These are phyloP conservation scores for Fraxinus latifolia DNA, from an alignment of 305 asterid genomes.

Conservation along the genomic window DNA sequence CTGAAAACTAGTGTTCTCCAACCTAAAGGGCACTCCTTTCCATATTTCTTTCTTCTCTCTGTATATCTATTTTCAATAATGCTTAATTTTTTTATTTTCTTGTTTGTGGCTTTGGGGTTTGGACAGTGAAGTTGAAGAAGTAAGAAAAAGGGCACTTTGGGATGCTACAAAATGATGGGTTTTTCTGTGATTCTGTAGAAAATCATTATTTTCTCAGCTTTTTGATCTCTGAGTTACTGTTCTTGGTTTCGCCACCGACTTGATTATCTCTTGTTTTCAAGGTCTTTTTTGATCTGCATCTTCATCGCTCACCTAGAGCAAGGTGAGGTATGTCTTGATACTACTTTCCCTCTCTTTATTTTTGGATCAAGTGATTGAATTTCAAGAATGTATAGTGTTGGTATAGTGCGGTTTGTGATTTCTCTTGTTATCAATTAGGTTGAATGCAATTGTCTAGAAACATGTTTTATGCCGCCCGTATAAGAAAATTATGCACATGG, in stretches of 20 bases:
- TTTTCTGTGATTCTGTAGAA: neutral
- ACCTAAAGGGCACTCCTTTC: neutral
- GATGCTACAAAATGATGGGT: neutral
- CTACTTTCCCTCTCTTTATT: neutral
- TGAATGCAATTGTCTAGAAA: neutral
- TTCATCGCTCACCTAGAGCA: neutral
- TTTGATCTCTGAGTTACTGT: neutral
- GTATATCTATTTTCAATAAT: neutral
- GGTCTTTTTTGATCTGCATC: neutral
- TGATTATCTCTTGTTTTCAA: slow-evolving; percentile 16
- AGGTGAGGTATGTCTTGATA: slow-evolving; percentile 15
- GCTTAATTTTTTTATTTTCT: neutral
- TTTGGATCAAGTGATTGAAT: neutral
- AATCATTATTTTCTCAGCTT: slow-evolving; percentile 27
- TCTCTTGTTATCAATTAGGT: neutral
- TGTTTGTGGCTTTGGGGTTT: slow-evolving; percentile 14
- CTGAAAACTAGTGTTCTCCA: neutral
- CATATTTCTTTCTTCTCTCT: neutral
- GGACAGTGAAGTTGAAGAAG: slow-evolving; percentile 12
- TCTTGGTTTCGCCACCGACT: slow-evolving; percentile 31
- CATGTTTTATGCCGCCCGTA: neutral
- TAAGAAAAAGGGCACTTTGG: slow-evolving; percentile 15
- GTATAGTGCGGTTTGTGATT: neutral
- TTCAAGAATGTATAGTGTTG: slow-evolving; percentile 9
- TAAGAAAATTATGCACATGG: neutral